Evolutionary conservation across 2,329 filamentous ascomycete species (phyloP), one percentile per base, ranked within the genome.

Genomic region (Boeremia exigua): DNA sequence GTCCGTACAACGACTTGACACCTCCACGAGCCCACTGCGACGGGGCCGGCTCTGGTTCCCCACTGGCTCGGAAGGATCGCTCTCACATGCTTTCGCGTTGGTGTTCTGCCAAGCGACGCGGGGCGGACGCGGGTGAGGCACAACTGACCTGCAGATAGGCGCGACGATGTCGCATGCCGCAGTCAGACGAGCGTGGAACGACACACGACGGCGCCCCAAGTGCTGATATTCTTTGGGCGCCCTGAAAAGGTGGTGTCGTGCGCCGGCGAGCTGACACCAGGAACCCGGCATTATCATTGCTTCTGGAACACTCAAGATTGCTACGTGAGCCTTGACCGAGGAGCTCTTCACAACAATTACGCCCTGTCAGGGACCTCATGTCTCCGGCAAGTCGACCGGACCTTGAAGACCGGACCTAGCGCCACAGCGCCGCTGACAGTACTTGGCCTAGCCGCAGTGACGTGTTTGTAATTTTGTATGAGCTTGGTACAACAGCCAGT

Each of bases 11-110:
- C 39, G 33, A 11, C 9, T 55, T 38, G 56, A 54, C 40, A 55
- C 55, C 59, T 62, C 63, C 58, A 62, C 58, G 54, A 61, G 45
- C 48, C 60, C 62, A 59, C 58, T 49, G 52, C 48, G 37, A 40
- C 50, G 49, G 59, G 50, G 46, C 46, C 53, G 46, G 40, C 46
- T 37, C 38, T 45, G 27, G 17, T 38, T 56, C 57, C 65, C 63
- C 65, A 68, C 64, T 54, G 45, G 54, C 57, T 57, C 39, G 45
- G 44, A 17, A 33, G 48, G 17, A 32, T 10, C 33, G 43, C 44
- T 48, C 49, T 58, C 55, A 58, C 49, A 58, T 58, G 55, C 40
- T 57, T 49, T 57, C 54, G 45, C 44, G 39, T 49, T 48, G 44
- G 12, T 17, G 9, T 42, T 28, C n/a, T 33, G 44, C 39, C 44